Evolutionary conservation across 441 rosid genomes (phyloP), one percentile per base, ranked within the genome.

Genomic region (Geranium incanum): DNA sequence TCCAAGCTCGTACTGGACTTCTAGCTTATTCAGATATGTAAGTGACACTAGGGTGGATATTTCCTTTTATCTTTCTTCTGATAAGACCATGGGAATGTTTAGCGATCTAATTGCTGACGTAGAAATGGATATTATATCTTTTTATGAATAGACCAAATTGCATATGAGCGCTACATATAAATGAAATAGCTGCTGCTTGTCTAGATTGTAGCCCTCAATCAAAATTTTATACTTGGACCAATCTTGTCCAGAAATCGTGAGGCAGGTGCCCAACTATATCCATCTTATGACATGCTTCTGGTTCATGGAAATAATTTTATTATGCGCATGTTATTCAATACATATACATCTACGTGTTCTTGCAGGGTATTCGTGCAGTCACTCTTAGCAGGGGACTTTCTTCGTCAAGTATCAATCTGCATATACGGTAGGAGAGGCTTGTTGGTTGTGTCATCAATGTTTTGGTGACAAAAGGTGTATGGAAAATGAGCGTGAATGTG

Each of bases 331-430:
- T 7, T 43, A 11, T 43, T 1, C 11, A 2, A 11, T 43, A 11
- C 50, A 28, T 43, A 69, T 85, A 71, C 68, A 86, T 89, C 64
- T 89, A 92, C 82, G 11, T 43, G 7, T 43, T 8, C 6, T 43
- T 43, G 6, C 50, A 43, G 50, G 43, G 6, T 39, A 4, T 39
- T 39, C 5, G 50, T 43, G 50, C 50, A 43, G 50, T 1, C 50
- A 11, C 50, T 43, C 50, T 43, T 43, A 11, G 11, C 50, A 43
- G 9, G 50, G 7, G 50, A 43, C 0, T 43, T 43, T 43, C 9
- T 43, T 43, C 50, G 8, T 7, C 43, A 48, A 13, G n/a, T 8
- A 9, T 9, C n/a, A 8, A 48, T 48, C 18, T 43, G 12, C 50
- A 43, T 43, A 1, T 43, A 6, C 33, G 33, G 33, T 43, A 8